These are phyloP conservation scores for Heimioporus punctisporus DNA, from an alignment of 1,284 basidiomycete species.

Conservation along the genomic window DNA sequence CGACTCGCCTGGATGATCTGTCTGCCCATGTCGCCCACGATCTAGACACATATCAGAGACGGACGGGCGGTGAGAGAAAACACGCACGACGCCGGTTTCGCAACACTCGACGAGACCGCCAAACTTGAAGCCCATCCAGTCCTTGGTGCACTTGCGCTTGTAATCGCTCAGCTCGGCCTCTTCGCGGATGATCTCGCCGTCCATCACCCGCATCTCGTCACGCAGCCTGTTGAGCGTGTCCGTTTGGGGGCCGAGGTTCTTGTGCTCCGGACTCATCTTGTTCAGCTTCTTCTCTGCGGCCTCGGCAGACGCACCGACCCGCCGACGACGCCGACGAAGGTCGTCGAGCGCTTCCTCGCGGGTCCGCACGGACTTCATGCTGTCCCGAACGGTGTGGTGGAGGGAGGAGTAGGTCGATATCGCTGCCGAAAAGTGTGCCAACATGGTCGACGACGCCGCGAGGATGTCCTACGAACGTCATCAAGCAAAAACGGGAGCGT, in stretches of 20 bases:
- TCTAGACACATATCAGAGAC: conserved; percentile 42
- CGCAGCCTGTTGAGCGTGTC: conserved; percentile 75
- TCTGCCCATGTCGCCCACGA: conserved; percentile 84
- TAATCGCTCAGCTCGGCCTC: conserved; percentile 87
- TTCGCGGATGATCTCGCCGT: conserved; percentile 84
- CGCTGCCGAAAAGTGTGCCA: conserved; percentile 72
- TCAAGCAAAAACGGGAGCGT: background rate
- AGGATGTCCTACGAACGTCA: conserved; percentile 66
- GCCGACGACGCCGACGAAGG: conserved; percentile 70
- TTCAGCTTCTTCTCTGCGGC: conserved; percentile 88
- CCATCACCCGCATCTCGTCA: conserved; percentile 79
- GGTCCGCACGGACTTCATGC: conserved; percentile 80
- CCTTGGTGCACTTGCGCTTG: conserved; percentile 72
- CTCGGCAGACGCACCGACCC: conserved; percentile 76
- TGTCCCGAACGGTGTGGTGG: conserved; percentile 74
- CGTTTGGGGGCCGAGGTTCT: conserved; percentile 79
- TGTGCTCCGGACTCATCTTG: conserved; percentile 93
- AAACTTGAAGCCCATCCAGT: conserved; percentile 87
- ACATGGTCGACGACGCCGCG: conserved; percentile 69
- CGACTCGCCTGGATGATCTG: conserved; percentile 65
- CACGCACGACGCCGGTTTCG: conserved; percentile 70
- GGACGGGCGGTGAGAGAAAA: conserved; percentile 38
- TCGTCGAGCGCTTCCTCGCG: conserved; percentile 87
- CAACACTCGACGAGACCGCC: conserved; percentile 87
- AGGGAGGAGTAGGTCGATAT: conserved; percentile 76